Evolutionary conservation across 805 yeast species (phyloP), one percentile per base, ranked within the genome.

Genomic region (Saturnispora sekii): DNA sequence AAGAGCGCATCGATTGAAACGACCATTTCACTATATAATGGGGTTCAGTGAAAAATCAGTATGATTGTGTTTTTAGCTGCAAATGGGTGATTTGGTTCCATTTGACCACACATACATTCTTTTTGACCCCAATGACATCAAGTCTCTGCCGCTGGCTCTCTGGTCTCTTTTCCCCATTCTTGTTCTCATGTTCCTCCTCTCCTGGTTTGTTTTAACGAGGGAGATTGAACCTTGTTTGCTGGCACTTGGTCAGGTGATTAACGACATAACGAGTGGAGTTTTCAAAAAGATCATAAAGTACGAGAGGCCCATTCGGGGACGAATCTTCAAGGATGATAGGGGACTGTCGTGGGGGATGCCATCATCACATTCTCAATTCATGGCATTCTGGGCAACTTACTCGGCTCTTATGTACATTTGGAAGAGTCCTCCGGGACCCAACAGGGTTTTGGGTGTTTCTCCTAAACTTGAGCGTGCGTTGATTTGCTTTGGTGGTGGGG

Each of bases 281-380:
- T 63, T 84, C 35, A 90, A 90, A 59, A 68, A 69, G 16, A 33
- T 75, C 1, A 61, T 87, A 34, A 76, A 74, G 52, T 84, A 84
- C 56, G 81, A 85, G 17, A 70, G 98, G 49, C 98, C 98, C 0
- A 3, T 47, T 2, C 48, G 46, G 21, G 65, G 65, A 3, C 70
- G 83, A 50, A 53, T 60, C 2, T 61, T 58, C 44, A 61, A 61
- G 41, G 40, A 51, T 15, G 59, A 56, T 28, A 58, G 63, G 10
- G 51, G 53, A 1, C 50, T 61, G 18, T 79, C 83, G 1, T 88
- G 81, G 60, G 98, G 98, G 0, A 90, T 90, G 97, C 98, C 98
- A 0, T 79, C 89, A 43, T 96, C 98, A 1, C 98, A 90, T 63
- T 79, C 96, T 0, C 98, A 90, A 64, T 93, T 89, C 62, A 84